Evolutionary conservation across 345 rosid genomes (phyloP), one percentile per base, ranked within the genome.

Genomic region (Noccaea bulbosa): DNA sequence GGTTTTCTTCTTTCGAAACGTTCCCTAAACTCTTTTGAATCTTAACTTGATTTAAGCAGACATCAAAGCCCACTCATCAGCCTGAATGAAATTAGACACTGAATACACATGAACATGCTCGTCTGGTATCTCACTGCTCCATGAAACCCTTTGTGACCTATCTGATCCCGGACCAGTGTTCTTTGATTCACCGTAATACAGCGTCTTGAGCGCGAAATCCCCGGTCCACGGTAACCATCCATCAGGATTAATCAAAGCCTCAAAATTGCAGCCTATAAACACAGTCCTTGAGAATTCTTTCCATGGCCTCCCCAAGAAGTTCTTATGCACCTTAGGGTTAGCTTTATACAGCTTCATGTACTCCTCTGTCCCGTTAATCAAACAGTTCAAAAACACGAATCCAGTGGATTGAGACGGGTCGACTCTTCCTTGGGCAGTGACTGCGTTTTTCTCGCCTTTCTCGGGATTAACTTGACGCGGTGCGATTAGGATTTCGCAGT

Each of bases 221-320:
- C 87, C 95, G 27, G 54, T 74, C 83, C 90, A 94, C 0, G 92
- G 97, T 81, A 89, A 20, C 97, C 97, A 94, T 7, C 99, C 99
- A 4, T 77, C 70, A 55, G 89, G 82, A 14, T 54, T 45, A 17
- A 94, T n/a, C 32, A 94, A 85, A 64, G 76, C 82, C 71, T 81
- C 90, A 60, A 94, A 27, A 35, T 54, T 67, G 20, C 92, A 91
- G 0, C 78, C 67, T 45, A 91, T 76, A 69, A 83, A 94, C 24
- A 88, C 93, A 4, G 91, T 84, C 76, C 99, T 85, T 0, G 97
- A 86, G 74, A 63, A 94, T 61, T 94, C 97, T 81, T 94, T 94
- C 99, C 99, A 94, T 1, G 99, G 98, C 82, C 98, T 76, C 39
- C 97, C 98, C 73, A 94, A 74, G 75, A 11, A 94, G 70, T 77